A percentile compares a stretch with the other conserved stretches of the same genome.
Conservation (phyloP, 345 rosid genomes). For the Citrus reticulata region DNA sequence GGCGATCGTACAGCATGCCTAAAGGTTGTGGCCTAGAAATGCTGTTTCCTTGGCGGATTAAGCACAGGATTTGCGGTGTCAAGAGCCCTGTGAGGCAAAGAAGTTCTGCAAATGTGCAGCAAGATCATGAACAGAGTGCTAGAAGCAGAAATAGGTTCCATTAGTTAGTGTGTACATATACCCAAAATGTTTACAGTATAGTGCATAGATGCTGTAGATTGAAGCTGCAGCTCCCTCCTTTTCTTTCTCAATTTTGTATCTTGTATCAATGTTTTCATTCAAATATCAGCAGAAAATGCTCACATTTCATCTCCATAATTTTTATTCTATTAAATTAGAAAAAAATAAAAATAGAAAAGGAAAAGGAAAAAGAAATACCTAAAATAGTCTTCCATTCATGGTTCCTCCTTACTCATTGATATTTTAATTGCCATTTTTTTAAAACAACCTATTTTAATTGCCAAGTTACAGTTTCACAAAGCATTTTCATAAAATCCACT, state of each 20-base stretch:
- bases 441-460: no score
- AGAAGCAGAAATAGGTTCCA: conserved; percentile 25
- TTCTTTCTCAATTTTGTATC: neutral
- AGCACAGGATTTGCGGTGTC: conserved; percentile 61
- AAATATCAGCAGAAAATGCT: neutral
- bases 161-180: neutral
- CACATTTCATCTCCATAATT: neutral
- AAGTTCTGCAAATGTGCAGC: conserved; percentile 15
- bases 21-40: conserved; percentile 69
- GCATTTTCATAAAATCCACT: no score
- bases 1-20: conserved; percentile 29
- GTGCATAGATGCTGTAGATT: neutral
- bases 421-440: neutral
- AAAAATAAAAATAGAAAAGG: neutral
- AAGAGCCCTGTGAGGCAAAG: conserved; percentile 43
- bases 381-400: neutral
- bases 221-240: neutral
- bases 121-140: conserved; percentile 17
- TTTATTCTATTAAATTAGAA: neutral
- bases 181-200: neutral
- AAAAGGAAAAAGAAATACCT: neutral
- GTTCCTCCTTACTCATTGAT: neutral
- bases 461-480: no score
- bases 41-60: conserved; percentile 65
- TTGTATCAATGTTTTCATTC: neutral